Conservation (phyloP, 371 early-diverging fungal genomes). For the Syncephalastrum racemosum region DNA sequence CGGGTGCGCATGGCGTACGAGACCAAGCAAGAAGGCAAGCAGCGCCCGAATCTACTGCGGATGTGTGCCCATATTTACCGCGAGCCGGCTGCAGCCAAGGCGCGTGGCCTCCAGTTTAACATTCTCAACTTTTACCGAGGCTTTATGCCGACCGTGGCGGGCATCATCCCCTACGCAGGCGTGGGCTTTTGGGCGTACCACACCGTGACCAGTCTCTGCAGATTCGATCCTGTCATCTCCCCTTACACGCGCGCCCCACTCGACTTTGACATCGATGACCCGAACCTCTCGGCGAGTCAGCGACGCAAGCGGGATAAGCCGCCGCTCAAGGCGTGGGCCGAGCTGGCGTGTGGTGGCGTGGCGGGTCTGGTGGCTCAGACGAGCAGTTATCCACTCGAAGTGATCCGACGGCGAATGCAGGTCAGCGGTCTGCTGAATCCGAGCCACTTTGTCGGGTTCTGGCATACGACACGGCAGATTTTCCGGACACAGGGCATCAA, state of each 20-base stretch:
- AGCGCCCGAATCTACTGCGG: conserved; percentile 28
- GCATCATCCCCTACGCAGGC: conserved; percentile 96
- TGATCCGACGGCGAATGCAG: conserved; percentile 87
- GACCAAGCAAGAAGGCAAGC: conserved; percentile 35
- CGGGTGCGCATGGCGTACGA: conserved; percentile 92
- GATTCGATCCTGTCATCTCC: conserved; percentile 39
- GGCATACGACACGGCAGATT: conserved; percentile 60
- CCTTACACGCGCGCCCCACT: conserved; percentile 29
- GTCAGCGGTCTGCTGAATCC: conserved; percentile 68
- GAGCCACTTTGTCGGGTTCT: conserved; percentile 49
- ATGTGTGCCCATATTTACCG: conserved; percentile 49
- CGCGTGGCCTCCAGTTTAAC: conserved; percentile 12
- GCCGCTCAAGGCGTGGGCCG: conserved; percentile 69
- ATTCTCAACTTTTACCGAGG: conserved; percentile 88
- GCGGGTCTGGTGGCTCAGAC: conserved; percentile 90
- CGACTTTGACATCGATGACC: conserved; percentile 23
- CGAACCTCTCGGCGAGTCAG: conserved; percentile 28
- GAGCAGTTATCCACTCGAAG: conserved; percentile 86
- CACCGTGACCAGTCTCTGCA: conserved; percentile 54
- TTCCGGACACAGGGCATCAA: conserved; percentile 65
- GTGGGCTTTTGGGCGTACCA: conserved; percentile 82
- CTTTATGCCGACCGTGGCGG: conserved; percentile 81
- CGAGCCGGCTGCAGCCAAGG: conserved; percentile 44
- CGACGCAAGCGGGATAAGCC: conserved; percentile 24
- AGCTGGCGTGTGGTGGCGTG: conserved; percentile 77